These are phyloP conservation scores for Auricularia sp. DNA, from an alignment of 768 basidiomycete genomes.

Conservation along the genomic window DNA sequence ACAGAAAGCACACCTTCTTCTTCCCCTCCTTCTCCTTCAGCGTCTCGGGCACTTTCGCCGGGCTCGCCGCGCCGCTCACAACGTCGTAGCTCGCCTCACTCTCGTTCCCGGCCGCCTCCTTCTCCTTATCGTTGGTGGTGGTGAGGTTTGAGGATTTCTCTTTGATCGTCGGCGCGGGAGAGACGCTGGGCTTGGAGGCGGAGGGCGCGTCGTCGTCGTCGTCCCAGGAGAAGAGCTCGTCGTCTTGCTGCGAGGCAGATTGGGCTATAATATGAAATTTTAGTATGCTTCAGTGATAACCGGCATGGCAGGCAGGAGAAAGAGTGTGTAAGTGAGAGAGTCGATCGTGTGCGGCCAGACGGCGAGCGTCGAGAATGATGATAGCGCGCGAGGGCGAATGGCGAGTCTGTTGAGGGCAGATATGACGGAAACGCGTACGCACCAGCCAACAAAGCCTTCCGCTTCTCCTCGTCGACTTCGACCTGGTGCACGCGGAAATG, in stretches of 20 bases:
- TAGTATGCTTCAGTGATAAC: too few species aligned
- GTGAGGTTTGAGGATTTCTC: neutral
- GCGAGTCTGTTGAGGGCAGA: too few species aligned
- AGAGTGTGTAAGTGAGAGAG: too few species aligned
- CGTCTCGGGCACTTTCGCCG: constrained; percentile 29
- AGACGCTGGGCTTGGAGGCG: neutral
- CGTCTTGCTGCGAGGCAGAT: constrained; percentile 47
- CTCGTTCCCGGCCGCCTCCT: neutral
- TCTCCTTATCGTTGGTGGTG: neutral
- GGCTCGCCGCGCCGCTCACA: constrained; percentile 19
- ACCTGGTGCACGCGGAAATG: constrained; percentile 85
- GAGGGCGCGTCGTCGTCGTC: constrained; percentile 68
- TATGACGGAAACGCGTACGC: too few species aligned
- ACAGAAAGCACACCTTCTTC: constrained; percentile 13
- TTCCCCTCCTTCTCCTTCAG: constrained; percentile 25
- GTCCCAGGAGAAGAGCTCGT: constrained; percentile 90
- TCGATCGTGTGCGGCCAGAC: too few species aligned
- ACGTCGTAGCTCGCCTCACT: constrained; percentile 64
- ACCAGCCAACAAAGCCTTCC: constrained; percentile 67
- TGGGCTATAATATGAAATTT: too few species aligned
- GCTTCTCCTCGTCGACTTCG: constrained; percentile 62
- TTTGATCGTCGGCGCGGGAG: constrained; percentile 3
- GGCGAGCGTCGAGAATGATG: too few species aligned
- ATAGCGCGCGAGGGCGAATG: too few species aligned
- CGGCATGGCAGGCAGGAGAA: too few species aligned